A percentile compares a stretch with the other conserved stretches of the same genome.
These are phyloP conservation scores for Pseudoneurospora amorphoporcata DNA, from an alignment of 495 filamentous ascomycete species.

Conservation along the genomic window DNA sequence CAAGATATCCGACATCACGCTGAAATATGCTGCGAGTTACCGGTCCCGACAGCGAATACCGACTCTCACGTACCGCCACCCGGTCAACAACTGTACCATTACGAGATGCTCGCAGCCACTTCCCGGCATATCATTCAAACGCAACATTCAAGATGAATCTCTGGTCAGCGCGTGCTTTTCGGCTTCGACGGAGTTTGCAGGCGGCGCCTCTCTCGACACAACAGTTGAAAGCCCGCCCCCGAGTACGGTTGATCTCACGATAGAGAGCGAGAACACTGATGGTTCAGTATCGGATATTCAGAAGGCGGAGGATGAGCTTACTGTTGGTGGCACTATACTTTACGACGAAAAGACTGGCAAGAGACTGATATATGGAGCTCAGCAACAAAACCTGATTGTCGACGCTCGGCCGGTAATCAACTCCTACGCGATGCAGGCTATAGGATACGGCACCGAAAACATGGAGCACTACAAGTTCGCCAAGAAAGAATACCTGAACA, in stretches of 20 bases:
- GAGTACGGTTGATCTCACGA: constrained; percentile 43
- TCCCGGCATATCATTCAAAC: constrained; percentile 75
- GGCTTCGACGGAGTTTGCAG: constrained; percentile 43
- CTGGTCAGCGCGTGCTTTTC: constrained; percentile 88
- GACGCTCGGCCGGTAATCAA: constrained; percentile 95
- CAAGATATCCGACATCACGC: constrained; percentile 86
- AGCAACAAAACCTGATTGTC: constrained; percentile 90
- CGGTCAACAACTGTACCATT: constrained; percentile 94
- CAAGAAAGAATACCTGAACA: constrained; percentile 89
- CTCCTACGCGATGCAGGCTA: constrained; percentile 89
- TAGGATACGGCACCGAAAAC: constrained; percentile 90
- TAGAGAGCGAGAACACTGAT: constrained; percentile 24
- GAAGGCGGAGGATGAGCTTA: constrained; percentile 62
- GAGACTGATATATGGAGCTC: constrained; percentile 76
- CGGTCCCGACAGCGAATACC: constrained; percentile 83
- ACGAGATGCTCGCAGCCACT: constrained; percentile 90
- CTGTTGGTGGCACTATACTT: constrained; percentile 35
- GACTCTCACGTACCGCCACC: constrained; percentile 83
- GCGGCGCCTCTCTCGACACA: constrained; percentile 11
- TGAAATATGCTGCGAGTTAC: constrained; percentile 87
- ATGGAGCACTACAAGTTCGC: constrained; percentile 96
- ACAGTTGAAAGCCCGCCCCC: constrained; percentile 43
- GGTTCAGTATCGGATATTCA: constrained; percentile 47
- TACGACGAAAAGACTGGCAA: constrained; percentile 37
- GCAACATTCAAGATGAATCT: constrained; percentile 93